These are phyloP conservation scores for Acer yangbiense DNA, from an alignment of 345 rosid species.

Conservation along the genomic window DNA sequence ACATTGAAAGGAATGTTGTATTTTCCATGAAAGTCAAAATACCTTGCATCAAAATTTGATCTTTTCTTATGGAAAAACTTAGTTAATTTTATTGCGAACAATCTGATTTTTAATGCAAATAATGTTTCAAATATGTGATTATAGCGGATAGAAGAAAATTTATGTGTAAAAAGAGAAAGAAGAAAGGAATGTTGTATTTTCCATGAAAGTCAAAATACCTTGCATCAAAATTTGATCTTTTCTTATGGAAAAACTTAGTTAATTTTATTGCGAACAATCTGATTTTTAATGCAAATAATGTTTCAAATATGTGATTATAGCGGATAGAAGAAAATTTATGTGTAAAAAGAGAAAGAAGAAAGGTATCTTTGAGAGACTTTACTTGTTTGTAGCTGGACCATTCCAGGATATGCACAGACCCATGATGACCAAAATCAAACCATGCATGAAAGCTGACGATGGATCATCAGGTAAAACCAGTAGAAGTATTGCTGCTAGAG, in stretches of 20 bases:
- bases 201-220: not conserved
- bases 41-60: not conserved
- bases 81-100: too few relatives aligned
- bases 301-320: not conserved
- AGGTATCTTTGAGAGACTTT: conserved; percentile 23
- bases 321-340: not conserved
- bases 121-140: not conserved
- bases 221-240: not conserved
- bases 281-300: not conserved
- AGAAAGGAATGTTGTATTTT: not conserved
- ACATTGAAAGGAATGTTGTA: not conserved
- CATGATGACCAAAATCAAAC: conserved; percentile 54
- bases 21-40: not conserved
- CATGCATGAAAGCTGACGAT: conserved; percentile 54
- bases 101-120: not conserved
- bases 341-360: not conserved
- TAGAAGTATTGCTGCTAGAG: conserved; percentile 78
- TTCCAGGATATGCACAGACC: conserved; percentile 87
- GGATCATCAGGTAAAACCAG: conserved; percentile 77
- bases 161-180: too few relatives aligned
- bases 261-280: too few relatives aligned
- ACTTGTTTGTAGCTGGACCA: conserved; percentile 93
- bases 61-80: not conserved
- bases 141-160: not conserved
- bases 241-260: too few relatives aligned